These are phyloP conservation scores for Fusarium dimerum DNA, from an alignment of 2,329 filamentous ascomycete species.

Conservation along the genomic window DNA sequence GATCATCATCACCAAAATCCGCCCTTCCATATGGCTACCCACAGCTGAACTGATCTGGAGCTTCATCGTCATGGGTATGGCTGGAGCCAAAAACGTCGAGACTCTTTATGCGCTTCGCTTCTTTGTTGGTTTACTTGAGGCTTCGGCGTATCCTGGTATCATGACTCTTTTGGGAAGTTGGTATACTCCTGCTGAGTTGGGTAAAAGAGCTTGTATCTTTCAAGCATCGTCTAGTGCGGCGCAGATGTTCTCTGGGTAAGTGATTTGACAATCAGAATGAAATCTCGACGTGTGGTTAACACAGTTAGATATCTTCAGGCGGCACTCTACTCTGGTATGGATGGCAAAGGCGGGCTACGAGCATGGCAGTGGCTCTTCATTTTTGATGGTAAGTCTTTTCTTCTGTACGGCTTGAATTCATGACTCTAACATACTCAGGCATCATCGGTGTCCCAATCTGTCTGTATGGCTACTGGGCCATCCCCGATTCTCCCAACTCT, in stretches of 20 bases:
- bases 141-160: constrained; percentile 37
- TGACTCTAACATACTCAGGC: not conserved
- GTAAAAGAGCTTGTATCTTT: constrained; percentile 42
- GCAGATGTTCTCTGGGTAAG: constrained; percentile 42
- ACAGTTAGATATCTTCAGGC: constrained; percentile 40
- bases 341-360: constrained; percentile 37
- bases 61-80: constrained; percentile 36
- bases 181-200: constrained; percentile 42
- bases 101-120: constrained; percentile 41
- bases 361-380: constrained; percentile 51
- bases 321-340: constrained; percentile 41
- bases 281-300: not conserved
- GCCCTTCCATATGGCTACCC: constrained; percentile 40
- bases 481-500: constrained; percentile 33
- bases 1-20: constrained; percentile 39
- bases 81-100: constrained; percentile 36
- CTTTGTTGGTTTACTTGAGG: constrained; percentile 39
- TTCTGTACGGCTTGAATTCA: not conserved
- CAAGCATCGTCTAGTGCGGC: constrained; percentile 39
- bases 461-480: constrained; percentile 34
- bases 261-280: rapidly evolving
- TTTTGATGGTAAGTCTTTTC: constrained; percentile 37
- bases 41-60: constrained; percentile 33
- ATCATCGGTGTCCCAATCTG: constrained; percentile 36
- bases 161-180: constrained; percentile 41